Evolutionary conservation across 495 filamentous ascomycete genomes (phyloP), one percentile per base, ranked within the genome.

Genomic region (Annulohypoxylon moriforme): DNA sequence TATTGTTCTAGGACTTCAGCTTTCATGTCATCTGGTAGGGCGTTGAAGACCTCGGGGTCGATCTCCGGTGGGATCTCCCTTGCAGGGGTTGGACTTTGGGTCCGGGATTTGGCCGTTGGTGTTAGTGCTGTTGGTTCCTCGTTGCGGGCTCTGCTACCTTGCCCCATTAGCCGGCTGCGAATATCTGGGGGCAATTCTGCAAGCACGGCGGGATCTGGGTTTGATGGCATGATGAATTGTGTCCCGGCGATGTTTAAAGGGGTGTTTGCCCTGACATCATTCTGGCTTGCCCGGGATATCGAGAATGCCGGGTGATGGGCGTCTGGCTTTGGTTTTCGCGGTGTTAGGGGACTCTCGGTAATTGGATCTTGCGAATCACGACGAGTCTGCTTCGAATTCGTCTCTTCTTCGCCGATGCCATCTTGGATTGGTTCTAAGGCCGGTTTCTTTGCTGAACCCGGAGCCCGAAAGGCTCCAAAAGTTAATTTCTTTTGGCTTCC

Each of bases 211-310:
- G 89, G 91, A 74, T 98, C 94, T 9, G 91, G 82, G 69, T 94
- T 90, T 4, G 89, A 89, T 3, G 94, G 94, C 73, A 98, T 80
- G 66, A 97, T 88, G 77, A 97, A 97, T 76, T 98, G 94, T 9
- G 93, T 95, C 0, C 94, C 94, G 3, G 86, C 79, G 0, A 91
- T 88, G 73, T 98, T 97, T 14, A 97, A 80, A 2, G 90, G 88
- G 55, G 88, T 91, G 29, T 84, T 84, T 66, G 86, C 81, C 71
- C 88, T 87, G 29, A 76, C 78, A 68, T 91, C 89, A 34, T 83
- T 82, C 29, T 88, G 84, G 10, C 84, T 85, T 18, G 85, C 84
- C 71, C 75, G 83, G 9, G 87, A 78, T 59, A 88, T 80, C 29
- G 85, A 83, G 13, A 86, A 83, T n/a, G 83, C 84, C 18, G 88